Base-by-base conservation (phyloP, 2,329 filamentous ascomycete species). In the Verticillium isaacii region DNA sequence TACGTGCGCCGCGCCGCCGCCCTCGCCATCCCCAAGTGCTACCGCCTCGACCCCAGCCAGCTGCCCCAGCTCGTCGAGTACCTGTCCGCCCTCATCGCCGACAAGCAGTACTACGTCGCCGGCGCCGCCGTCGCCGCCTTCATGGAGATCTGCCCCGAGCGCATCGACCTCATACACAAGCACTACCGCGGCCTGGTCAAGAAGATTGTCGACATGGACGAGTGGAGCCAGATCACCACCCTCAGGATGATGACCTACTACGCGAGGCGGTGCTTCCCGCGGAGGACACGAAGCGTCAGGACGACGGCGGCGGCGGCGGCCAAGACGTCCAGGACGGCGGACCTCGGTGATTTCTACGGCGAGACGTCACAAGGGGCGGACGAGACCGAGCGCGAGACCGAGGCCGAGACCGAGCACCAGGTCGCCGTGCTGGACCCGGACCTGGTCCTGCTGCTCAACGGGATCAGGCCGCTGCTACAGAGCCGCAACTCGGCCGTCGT, bases 201-300 rank as follows among this genome's bases (percentile, higher is more conserved):
- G 74, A 97, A 97, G 79, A 79, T 98, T 59, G 92, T 97, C 29
- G 95, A 99, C 72, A 99, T 99, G 95, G 95, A 99, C 71, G 95
- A 99, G 77, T 99, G 95, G 95, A 91, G 93, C 52, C 95, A 99
- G 76, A 75, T 98, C 60, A 90, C 92, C 2, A 91, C 91, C 2
- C 72, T 99, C 68, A 85, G 88, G 45, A 80, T 99, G 66, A 89
- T 98, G 86, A 89, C 90, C 1, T 80, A 88, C 25, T 99, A 99
- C 74, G 88, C 91, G 2, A 86, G 95, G 60, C 90, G 86, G 71
- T 97, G 92, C 74, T 99, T 99, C 68, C 93, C 95, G 0, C 82
- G 83, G 61, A 84, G 84, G 71, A 89, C 81, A 9, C 87, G 81
- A 66, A 77, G 83, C 2, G 86, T 80, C 52, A 87, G 79, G 67